Evolutionary conservation across 23 red algal species (phyloP).

Genomic region (Gracilaria caudata): DNA sequence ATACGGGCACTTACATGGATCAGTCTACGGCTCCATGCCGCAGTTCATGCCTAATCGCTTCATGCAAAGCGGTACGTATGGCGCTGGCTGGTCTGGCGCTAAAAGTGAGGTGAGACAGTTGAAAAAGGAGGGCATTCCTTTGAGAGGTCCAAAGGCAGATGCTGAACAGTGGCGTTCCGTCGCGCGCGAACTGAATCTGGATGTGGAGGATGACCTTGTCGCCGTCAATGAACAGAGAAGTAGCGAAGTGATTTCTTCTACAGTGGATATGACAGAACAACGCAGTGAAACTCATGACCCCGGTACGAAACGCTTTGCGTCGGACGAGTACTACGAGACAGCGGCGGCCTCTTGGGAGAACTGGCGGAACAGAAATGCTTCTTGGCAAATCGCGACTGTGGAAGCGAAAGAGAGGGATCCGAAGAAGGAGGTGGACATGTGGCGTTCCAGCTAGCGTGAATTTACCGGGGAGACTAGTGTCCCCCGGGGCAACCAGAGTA

Average conservation of each 20-base stretch:
- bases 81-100: slow-evolving; percentile 33
- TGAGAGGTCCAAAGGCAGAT: slow-evolving; percentile 62
- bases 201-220: slow-evolving; percentile 23
- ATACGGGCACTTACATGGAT: not conserved
- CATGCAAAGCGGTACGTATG: slow-evolving; percentile 48
- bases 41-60: slow-evolving; percentile 40
- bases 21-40: slow-evolving; percentile 6
- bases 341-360: slow-evolving; percentile 36
- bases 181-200: slow-evolving; percentile 53
- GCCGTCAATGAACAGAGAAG: not conserved
- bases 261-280: not conserved
- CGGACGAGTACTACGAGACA: not conserved
- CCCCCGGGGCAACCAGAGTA: not conserved
- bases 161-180: slow-evolving; percentile 56
- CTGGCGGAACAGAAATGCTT: slow-evolving; percentile 32
- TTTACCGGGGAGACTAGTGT: not conserved
- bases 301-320: not conserved
- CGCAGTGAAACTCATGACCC: not conserved
- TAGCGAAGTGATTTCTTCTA: not conserved
- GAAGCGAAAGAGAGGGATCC: slow-evolving; percentile 37
- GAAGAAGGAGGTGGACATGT: slow-evolving; percentile 81
- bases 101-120: slow-evolving; percentile 42
- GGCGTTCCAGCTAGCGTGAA: slow-evolving; percentile 64
- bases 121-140: slow-evolving; percentile 26
- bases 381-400: slow-evolving; percentile 22